Evolutionary conservation across 345 rosid genomes (phyloP).

Genomic region (Citropsis articulata): DNA sequence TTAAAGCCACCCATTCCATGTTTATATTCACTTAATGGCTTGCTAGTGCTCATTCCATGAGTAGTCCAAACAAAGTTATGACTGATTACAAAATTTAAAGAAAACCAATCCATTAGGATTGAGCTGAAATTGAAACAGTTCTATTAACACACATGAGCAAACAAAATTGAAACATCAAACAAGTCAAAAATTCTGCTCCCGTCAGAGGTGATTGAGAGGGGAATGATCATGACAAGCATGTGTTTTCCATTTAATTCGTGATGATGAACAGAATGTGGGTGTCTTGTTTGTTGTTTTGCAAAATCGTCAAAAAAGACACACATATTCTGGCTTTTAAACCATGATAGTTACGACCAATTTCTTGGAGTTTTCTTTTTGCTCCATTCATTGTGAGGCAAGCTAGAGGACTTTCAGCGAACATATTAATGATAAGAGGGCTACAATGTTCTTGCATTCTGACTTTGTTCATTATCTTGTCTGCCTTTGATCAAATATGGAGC

Average conservation of each 20-base stretch:
- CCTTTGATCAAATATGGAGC: background rate
- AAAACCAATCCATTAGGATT: background rate
- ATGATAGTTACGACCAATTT: background rate
- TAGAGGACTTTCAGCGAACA: background rate
- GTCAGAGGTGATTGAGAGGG: no score
- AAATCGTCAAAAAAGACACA: background rate
- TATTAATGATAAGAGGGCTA: background rate
- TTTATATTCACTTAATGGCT: no score
- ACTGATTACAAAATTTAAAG: no score
- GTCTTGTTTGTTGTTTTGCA: background rate
- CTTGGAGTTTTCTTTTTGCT: background rate
- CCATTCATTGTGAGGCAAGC: no score
- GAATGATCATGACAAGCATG: no score
- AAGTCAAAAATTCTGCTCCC: background rate
- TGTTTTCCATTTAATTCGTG: no score
- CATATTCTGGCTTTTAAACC: background rate
- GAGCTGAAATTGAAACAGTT: no score
- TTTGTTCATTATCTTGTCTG: slow-evolving; percentile 5
- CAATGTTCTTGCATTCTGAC: background rate
- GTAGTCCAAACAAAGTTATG: no score
- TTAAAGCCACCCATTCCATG: no score
- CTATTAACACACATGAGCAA: background rate
- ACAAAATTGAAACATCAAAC: background rate
- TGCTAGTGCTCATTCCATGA: no score
- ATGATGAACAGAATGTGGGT: no score